Evolutionary conservation across 495 filamentous ascomycete genomes (phyloP).

Genomic region (Penicillium canariense): DNA sequence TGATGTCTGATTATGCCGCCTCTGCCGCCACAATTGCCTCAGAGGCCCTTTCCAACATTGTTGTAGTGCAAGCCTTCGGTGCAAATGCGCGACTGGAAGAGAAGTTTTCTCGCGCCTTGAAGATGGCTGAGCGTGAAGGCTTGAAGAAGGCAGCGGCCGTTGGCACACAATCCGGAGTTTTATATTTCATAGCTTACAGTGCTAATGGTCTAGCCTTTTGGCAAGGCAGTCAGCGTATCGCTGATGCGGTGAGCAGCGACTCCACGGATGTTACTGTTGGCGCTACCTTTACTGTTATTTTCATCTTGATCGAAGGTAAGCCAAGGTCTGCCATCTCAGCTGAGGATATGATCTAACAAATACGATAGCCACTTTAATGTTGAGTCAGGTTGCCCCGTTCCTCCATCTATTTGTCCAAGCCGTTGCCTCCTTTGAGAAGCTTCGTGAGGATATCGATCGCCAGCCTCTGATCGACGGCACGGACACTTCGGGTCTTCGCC

Average conservation of each 20-base stretch:
- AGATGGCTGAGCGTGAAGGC: constrained; percentile 39
- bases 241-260: constrained; percentile 40
- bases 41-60: constrained; percentile 45
- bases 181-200: constrained; percentile 65
- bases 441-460: constrained; percentile 52
- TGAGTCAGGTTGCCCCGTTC: constrained; percentile 64
- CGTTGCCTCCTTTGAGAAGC: constrained; percentile 50
- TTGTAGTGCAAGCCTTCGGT: constrained; percentile 51
- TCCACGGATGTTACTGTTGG: constrained; percentile 46
- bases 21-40: constrained; percentile 50
- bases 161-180: constrained; percentile 60
- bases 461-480: constrained; percentile 49
- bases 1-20: constrained; percentile 50
- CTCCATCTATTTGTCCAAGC: constrained; percentile 58
- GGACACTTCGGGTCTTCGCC: constrained; percentile 31
- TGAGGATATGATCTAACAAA: constrained; percentile 11
- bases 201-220: constrained; percentile 67
- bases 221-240: constrained; percentile 58
- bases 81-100: constrained; percentile 49
- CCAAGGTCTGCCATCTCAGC: background rate
- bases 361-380: constrained; percentile 52
- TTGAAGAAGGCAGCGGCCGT: constrained; percentile 57
- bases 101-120: constrained; percentile 51
- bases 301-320: constrained; percentile 62
- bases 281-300: constrained; percentile 63